phyloP scores from a whole-genome alignment of 768 basidiomycete genomes.

The Trametes meyenii region DNA sequence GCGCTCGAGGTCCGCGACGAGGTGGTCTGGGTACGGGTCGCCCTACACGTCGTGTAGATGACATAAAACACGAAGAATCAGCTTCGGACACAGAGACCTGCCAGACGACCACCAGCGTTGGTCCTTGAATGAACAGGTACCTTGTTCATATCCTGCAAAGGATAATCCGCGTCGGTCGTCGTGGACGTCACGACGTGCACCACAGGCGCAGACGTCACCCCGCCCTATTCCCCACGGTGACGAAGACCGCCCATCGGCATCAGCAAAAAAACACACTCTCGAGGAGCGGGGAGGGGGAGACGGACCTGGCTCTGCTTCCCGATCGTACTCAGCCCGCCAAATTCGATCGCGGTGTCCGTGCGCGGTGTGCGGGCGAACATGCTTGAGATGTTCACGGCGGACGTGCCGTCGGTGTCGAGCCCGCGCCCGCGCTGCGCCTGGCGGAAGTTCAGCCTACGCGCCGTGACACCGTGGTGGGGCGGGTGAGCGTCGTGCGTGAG shows the following conservation, averaged over 20 bases:
- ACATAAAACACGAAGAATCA: too few relatives aligned
- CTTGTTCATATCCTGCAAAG: not conserved
- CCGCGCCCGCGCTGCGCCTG: constrained; percentile 10
- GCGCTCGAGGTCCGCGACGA: too few relatives aligned
- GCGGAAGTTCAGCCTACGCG: constrained; percentile 21
- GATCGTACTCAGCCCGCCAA: not conserved
- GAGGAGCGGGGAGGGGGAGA: not conserved
- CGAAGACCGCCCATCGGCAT: not conserved
- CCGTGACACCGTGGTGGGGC: too few relatives aligned
- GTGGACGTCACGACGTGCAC: constrained; percentile 14
- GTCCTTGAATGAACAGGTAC: not conserved
- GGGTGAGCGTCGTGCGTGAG: too few relatives aligned
- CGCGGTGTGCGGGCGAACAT: not conserved
- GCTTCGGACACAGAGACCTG: too few relatives aligned
- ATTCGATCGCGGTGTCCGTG: not conserved
- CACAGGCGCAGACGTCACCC: not conserved
- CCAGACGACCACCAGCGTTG: too few relatives aligned
- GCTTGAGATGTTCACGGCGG: not conserved
- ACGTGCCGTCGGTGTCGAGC: constrained; percentile 1
- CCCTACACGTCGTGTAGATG: too few relatives aligned
- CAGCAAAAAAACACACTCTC: not conserved
- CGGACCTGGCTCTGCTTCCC: constrained; percentile 1
- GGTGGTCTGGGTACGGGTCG: too few relatives aligned
- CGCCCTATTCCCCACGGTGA: not conserved
- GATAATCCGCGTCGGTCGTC: constrained; percentile 1